Evolutionary conservation across 257 asterid genomes (phyloP), one percentile per base, ranked within the genome.

Genomic region (Solanum bukasovii): DNA sequence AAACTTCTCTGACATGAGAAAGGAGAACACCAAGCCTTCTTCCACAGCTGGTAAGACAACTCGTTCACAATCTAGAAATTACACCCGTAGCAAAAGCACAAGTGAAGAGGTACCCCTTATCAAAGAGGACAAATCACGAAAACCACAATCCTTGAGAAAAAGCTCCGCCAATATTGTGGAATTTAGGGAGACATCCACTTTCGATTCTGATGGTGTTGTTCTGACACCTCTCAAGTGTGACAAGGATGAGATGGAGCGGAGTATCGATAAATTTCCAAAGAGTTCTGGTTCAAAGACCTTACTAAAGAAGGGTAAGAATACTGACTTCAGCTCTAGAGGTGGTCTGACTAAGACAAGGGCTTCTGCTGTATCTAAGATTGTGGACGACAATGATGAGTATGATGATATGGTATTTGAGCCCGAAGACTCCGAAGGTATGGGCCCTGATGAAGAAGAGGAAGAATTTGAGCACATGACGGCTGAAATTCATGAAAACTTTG

Each of bases 1-100:
- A 44, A 95, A 94, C 90, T 94, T 97, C 89, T 91, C 98, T 75
- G 98, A 94, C 79, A 86, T 94, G 91, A 91, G 95, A 94, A 97
- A 94, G 89, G 99, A 97, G 91, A 95, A 93, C 75, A 87, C 97
- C 72, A 95, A 91, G 90, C 94, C 98, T 86, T 94, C 94, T 91
- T 88, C 92, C 84, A 92, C 94, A 89, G 88, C 91, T 87, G 91
- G 88, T 78, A 95, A 95, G 91, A 75, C 90, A 46, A 87, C 91
- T 90, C 95, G 98, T 67, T 90, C 94, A 11, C 98, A 93, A 87
- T 87, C 84, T 46, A 93, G 96, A 90, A 94, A 88, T 92, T 93
- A 93, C 89, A 61, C 93, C 89, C 93, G 94, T 87, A 94, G 93
- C 91, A 96, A 92, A 92, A 94, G 91, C 91, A 90, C 88, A 11